These are phyloP conservation scores for Salvia hispanica DNA, from an alignment of 257 asterid species.

Conservation along the genomic window DNA sequence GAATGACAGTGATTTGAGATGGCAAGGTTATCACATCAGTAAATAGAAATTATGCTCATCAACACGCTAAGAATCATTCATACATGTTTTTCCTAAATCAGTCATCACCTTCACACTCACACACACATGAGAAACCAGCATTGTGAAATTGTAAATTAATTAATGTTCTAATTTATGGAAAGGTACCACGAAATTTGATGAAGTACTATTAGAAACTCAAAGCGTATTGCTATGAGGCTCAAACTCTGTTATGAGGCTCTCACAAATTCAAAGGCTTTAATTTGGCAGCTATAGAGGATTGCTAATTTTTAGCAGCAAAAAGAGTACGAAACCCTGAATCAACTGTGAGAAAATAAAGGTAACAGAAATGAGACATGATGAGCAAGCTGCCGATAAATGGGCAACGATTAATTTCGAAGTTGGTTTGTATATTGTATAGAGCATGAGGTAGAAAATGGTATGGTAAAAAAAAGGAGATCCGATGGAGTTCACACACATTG, in stretches of 20 bases:
- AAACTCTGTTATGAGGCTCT: not conserved
- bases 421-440: too few species aligned
- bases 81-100: not conserved
- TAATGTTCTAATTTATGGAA: not conserved
- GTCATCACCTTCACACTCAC: not conserved
- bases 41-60: not conserved
- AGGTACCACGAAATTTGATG: not conserved
- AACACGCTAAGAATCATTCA: conserved; percentile 23
- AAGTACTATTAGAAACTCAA: too few species aligned
- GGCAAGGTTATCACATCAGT: conserved; percentile 29
- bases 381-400: not conserved
- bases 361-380: not conserved
- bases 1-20: conserved; percentile 33
- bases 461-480: conserved; percentile 30
- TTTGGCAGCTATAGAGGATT: too few species aligned
- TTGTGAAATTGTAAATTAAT: not conserved
- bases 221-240: too few species aligned
- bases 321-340: conserved; percentile 46
- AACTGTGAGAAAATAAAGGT: not conserved
- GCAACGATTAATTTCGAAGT: conserved; percentile 33
- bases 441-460: not conserved
- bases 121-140: not conserved
- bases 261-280: too few species aligned
- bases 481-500: conserved; percentile 28
- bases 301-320: not conserved